phyloP scores from a whole-genome alignment of 2,329 filamentous ascomycete species.

The Penicillium sp. region DNA sequence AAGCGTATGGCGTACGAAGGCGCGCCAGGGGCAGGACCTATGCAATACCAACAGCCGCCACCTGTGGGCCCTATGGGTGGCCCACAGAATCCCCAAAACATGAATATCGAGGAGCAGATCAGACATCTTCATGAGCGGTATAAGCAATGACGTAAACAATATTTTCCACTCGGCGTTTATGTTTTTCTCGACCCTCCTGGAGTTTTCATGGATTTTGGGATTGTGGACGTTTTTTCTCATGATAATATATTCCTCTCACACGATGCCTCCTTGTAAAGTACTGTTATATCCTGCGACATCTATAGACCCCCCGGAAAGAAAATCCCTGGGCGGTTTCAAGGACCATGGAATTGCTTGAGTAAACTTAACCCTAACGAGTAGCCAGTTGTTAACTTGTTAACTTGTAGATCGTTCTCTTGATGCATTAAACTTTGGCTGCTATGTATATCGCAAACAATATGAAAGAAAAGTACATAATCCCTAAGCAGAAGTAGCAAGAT shows the following conservation, averaged over 20 bases:
- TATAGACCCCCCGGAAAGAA: neutral
- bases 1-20: slow-evolving; percentile 69
- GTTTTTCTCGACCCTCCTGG: slow-evolving; percentile 6
- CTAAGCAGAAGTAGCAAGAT: neutral
- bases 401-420: slow-evolving; percentile 19
- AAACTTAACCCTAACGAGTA: slow-evolving; percentile 9
- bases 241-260: neutral
- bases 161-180: slow-evolving; percentile 4
- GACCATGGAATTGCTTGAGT: neutral
- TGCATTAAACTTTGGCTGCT: slow-evolving; percentile 15
- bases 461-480: slow-evolving; percentile 2
- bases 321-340: neutral
- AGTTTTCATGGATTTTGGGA: slow-evolving; percentile 7
- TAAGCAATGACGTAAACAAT: slow-evolving; percentile 29
- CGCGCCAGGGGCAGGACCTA: slow-evolving; percentile 30
- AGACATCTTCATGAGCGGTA: slow-evolving; percentile 67
- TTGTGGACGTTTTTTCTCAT: neutral
- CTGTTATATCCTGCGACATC: neutral
- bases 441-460: slow-evolving; percentile 20
- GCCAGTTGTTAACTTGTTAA: neutral
- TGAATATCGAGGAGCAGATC: slow-evolving; percentile 88
- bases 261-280: slow-evolving; percentile 6
- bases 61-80: slow-evolving; percentile 36
- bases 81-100: slow-evolving; percentile 44
- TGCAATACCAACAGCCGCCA: slow-evolving; percentile 26